Evolutionary conservation across 345 rosid species (phyloP).

Genomic region (Pistacia atlantica): DNA sequence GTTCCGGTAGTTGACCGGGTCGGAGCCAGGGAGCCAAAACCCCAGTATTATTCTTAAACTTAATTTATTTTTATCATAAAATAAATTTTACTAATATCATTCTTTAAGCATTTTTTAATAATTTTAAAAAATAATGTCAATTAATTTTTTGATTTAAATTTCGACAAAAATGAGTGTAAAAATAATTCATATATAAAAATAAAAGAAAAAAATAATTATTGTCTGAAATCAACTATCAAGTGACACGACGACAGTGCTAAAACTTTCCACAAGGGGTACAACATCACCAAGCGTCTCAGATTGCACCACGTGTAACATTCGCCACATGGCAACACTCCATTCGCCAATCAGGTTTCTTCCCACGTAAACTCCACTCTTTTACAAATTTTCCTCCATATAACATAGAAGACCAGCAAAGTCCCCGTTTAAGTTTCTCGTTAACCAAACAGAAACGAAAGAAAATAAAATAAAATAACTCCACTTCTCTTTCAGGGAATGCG

Average conservation of each 20-base stretch:
- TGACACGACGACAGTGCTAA: background rate
- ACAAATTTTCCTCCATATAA: background rate
- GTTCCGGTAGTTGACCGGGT: too few relatives aligned
- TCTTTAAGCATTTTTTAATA: too few relatives aligned
- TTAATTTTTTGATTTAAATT: too few relatives aligned
- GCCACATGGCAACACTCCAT: conserved; percentile 19
- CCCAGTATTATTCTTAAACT: too few relatives aligned
- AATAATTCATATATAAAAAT: background rate
- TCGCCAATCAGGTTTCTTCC: background rate
- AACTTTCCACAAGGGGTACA: conserved; percentile 20
- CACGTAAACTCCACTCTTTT: background rate
- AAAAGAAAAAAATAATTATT: too few relatives aligned
- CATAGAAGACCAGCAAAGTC: background rate
- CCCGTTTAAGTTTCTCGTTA: conserved; percentile 1
- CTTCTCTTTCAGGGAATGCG: conserved; percentile 25
- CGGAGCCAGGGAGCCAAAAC: too few relatives aligned
- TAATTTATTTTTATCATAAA: too few relatives aligned
- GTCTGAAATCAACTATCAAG: background rate
- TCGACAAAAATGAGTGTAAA: background rate
- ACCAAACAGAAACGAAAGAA: background rate
- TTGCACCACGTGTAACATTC: conserved; percentile 25
- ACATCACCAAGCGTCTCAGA: conserved; percentile 24
- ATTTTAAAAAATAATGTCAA: too few relatives aligned
- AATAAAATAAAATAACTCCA: background rate
- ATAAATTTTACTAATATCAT: too few relatives aligned